These are phyloP conservation scores for Brassica rapa DNA, from an alignment of 345 rosid genomes.

Conservation along the genomic window DNA sequence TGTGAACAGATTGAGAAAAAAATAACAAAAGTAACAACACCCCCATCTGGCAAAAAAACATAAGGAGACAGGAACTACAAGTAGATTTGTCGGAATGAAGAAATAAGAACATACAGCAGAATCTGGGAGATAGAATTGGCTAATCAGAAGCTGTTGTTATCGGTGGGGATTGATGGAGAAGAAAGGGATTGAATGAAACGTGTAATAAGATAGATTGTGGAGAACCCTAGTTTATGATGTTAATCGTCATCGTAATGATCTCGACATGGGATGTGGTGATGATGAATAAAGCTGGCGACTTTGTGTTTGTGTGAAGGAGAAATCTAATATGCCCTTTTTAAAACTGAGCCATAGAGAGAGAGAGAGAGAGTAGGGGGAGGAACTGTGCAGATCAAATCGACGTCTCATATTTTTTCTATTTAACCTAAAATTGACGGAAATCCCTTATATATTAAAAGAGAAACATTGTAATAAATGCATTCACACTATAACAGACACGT, in stretches of 20 bases:
- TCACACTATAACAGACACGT: no score
- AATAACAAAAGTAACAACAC: background rate
- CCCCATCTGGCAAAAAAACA: slow-evolving; percentile 28
- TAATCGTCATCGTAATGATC: slow-evolving; percentile 4
- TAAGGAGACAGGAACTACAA: background rate
- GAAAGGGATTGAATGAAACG: slow-evolving; percentile 20
- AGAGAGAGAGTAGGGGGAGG: background rate
- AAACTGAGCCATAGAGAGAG: slow-evolving; percentile 30
- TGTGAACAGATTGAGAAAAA: slow-evolving; percentile 24
- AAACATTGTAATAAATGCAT: no score
- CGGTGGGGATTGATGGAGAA: slow-evolving; percentile 15
- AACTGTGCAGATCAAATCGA: background rate
- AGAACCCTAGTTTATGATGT: slow-evolving; percentile 30
- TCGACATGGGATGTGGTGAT: slow-evolving; percentile 24
- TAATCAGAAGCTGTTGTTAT: slow-evolving; percentile 15
- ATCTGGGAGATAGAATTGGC: slow-evolving; percentile 38
- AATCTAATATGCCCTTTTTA: slow-evolving; percentile 21
- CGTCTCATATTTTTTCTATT: no score
- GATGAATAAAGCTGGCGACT: slow-evolving; percentile 27
- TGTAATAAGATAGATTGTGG: slow-evolving; percentile 19
- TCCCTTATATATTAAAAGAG: no score
- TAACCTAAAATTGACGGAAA: no score
- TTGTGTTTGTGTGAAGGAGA: background rate
- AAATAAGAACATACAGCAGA: slow-evolving; percentile 32
- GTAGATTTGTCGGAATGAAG: slow-evolving; percentile 26